A percentile compares a stretch with the other conserved stretches of the same genome.
These are phyloP conservation scores for Stephania cephalantha DNA, from an alignment of 164 flowering plant species.

Conservation along the genomic window DNA sequence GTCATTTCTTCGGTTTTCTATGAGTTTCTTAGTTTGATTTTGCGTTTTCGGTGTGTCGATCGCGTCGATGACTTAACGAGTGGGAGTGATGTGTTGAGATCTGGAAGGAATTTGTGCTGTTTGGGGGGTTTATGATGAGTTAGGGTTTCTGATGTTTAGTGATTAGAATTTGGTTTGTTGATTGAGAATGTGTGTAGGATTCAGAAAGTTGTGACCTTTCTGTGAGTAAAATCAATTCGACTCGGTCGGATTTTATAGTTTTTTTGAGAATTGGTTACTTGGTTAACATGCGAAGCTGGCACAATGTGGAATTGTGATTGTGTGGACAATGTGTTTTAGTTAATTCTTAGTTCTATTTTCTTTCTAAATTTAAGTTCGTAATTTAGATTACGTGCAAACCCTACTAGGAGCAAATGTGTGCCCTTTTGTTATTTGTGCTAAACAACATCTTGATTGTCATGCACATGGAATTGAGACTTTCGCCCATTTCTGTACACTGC, in stretches of 20 bases:
- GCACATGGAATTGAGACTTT: no score
- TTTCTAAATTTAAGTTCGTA: no score
- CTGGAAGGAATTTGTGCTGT: neutral
- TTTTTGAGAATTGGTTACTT: no score
- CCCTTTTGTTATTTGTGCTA: no score
- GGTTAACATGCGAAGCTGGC: no score
- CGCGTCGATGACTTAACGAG: neutral
- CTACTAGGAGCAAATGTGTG: no score
- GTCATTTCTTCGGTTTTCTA: conserved; percentile 19
- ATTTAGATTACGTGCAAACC: neutral
- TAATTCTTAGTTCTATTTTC: no score
- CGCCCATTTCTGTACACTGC: no score
- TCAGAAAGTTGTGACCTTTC: neutral
- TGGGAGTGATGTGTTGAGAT: neutral
- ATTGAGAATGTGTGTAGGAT: neutral
- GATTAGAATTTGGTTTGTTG: neutral
- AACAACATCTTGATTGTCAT: no score
- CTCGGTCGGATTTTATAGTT: no score
- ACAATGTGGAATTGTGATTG: neutral
- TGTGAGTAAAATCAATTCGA: no score
- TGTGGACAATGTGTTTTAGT: neutral
- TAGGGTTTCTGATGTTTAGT: neutral
- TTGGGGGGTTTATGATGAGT: neutral
- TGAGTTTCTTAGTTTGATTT: neutral
- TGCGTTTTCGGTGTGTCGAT: neutral